Base-by-base conservation (phyloP, 2,329 filamentous ascomycete species). In the Ophiostoma angusticollis region DNA sequence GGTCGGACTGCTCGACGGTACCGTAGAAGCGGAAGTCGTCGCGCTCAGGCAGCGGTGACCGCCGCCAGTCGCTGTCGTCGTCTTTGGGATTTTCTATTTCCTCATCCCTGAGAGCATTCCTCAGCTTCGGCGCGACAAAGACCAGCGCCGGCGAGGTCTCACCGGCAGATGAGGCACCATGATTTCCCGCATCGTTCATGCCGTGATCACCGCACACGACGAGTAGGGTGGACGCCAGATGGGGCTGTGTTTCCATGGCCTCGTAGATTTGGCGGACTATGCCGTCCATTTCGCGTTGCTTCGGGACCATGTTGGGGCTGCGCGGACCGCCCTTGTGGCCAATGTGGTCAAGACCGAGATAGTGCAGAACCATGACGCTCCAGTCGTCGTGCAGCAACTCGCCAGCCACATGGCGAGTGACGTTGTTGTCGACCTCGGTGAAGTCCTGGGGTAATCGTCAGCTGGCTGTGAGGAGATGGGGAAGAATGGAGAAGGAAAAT, bases 131-230 rank as follows among this genome's bases (percentile, higher is more conserved):
- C 3, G 86, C 91, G 47, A 93, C 74, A 56, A 98, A 96, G 16
- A 95, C 72, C 9, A 98, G 63, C 13, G 91, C 91, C 0, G 91
- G 81, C 1, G 89, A 95, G 2, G 91, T 96, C 63, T 98, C 91
- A 31, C 91, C 89, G 2, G 85, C 74, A 0, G 87, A 87, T 9
- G 89, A 95, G 28, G 89, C 91, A 22, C 91, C 91, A 55, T 98
- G 91, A 49, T 96, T 96, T 3, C 91, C 91, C 16, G 84, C 91
- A 50, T 96, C 89, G 50, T 96, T 98, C 91, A 98, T 98, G n/a
- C 91, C 91, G 55, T 98, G 91, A 52, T 98, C 93, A 40, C 91
- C 91, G 41, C 80, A 85, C 6, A 98, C 62, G 3, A 98, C 78
- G 32, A 98, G 70, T 2, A 98, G 63, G 0, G 89, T 86, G 5